A percentile compares a stretch with the other conserved stretches of the same genome.
Evolutionary conservation across 2,329 filamentous ascomycete genomes (phyloP).

Genomic region (Diplodia seriata): DNA sequence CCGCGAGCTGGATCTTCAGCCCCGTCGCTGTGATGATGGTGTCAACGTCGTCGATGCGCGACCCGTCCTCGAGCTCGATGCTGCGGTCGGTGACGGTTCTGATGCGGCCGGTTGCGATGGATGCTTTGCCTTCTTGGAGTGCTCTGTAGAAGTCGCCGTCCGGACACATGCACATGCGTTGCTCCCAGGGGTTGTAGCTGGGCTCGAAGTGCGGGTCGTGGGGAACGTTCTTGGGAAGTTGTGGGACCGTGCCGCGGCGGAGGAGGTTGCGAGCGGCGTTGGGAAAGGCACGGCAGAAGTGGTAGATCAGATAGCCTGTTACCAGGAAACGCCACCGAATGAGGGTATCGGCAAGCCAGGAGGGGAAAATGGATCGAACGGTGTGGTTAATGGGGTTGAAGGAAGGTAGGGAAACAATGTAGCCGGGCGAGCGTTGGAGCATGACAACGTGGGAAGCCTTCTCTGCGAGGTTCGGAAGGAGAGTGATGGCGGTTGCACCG

Average conservation of each 20-base stretch:
- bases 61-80: constrained; percentile 57
- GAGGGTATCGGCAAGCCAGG: constrained; percentile 55
- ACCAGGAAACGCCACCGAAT: constrained; percentile 62
- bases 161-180: constrained; percentile 75
- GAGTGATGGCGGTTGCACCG: constrained; percentile 80
- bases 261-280: constrained; percentile 57
- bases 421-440: constrained; percentile 79
- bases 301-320: constrained; percentile 55
- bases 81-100: constrained; percentile 56
- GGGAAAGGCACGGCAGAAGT: constrained; percentile 63
- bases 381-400: constrained; percentile 47
- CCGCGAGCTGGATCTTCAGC: constrained; percentile 62
- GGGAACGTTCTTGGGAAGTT: constrained; percentile 58
- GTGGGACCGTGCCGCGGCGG: constrained; percentile 52
- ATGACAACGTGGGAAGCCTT: constrained; percentile 73
- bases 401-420: constrained; percentile 64
- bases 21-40: constrained; percentile 72
- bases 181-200: constrained; percentile 65
- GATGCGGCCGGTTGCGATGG: constrained; percentile 64
- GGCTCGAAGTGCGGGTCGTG: constrained; percentile 57
- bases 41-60: constrained; percentile 60
- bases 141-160: constrained; percentile 65
- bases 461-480: constrained; percentile 72
- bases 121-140: constrained; percentile 58
- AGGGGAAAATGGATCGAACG: constrained; percentile 56